Conservation (phyloP, 2,329 filamentous ascomycete genomes). For the Talaromyces islandicus region DNA sequence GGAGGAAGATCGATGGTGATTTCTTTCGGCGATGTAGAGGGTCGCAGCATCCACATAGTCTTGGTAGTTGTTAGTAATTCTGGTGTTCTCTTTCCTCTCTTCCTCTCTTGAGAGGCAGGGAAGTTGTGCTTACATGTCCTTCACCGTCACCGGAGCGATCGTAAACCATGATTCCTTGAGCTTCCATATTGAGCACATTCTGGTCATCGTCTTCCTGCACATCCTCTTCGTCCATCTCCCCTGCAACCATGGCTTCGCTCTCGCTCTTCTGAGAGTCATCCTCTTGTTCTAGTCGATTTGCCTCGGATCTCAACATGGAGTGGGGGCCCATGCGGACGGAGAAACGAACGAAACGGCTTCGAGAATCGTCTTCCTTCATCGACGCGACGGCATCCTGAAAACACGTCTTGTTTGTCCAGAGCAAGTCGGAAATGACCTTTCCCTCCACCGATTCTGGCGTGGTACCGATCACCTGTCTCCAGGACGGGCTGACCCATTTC, state of each 20-base stretch:
- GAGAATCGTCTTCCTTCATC: slow-evolving; percentile 88
- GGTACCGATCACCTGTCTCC: slow-evolving; percentile 87
- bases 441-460: slow-evolving; percentile 66
- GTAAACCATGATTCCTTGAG: slow-evolving; percentile 97
- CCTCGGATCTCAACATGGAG: slow-evolving; percentile 53
- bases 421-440: slow-evolving; percentile 70
- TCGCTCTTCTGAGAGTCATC: slow-evolving; percentile 4
- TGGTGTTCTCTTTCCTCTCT: background rate
- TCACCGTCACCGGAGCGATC: slow-evolving; percentile 79
- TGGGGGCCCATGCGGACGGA: slow-evolving; percentile 62
- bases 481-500: slow-evolving; percentile 94
- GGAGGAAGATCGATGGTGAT: slow-evolving; percentile 92
- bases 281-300: slow-evolving; percentile 14
- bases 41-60: slow-evolving; percentile 99
- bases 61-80: slow-evolving; percentile 35
- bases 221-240: slow-evolving; percentile 28
- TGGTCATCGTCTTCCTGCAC: slow-evolving; percentile 31
- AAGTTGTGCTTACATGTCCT: slow-evolving; percentile 67
- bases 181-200: slow-evolving; percentile 72
- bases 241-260: background rate
- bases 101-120: background rate
- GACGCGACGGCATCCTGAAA: slow-evolving; percentile 81
- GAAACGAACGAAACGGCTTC: slow-evolving; percentile 85
- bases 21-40: slow-evolving; percentile 79
- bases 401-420: slow-evolving; percentile 71